Base-by-base conservation (phyloP, 805 yeast genomes). In the Wickerhamomyces strasburgensis region DNA sequence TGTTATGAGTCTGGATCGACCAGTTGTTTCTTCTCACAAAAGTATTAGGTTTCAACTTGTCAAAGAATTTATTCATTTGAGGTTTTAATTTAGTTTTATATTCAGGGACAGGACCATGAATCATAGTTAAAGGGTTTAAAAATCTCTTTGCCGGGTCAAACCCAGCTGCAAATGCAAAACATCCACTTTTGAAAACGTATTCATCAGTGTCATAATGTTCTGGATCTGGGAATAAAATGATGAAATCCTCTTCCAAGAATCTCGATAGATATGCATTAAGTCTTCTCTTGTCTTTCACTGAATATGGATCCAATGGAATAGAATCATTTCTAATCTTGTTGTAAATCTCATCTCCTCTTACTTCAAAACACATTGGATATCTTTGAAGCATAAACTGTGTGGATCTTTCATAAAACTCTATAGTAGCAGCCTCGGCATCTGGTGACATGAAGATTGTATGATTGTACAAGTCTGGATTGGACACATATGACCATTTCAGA, bases 31-130 rank as follows among this genome's bases (percentile, higher is more conserved):
- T 67, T 41, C 73, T 74, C 52, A 83, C 80, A 33, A 69, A 67
- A 38, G 75, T 73, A 21, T 69, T 64, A 4, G 74, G 70, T 45
- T 68, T 65, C 42, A 83, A 52, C 43, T 75, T 68, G 19, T 66
- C 64, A 55, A 84, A 84, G 52, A 78, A 84, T 47, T 69, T 71
- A 50, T 75, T 75, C 90, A 84, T 84, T 16, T 84, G 73, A 5
- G 66, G 48, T 53, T 73, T 70, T 29, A 84, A 62, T 44, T 75
- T 70, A 15, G 70, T 59, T 35, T 64, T 56, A 49, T 84, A 84
- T 41, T 72, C 73, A 0, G 93, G 94, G 2, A 84, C 89, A 0
- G 89, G 89, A 3, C 61, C 70, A 52, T 84, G 94, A 41, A 84
- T 72, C 32, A 55, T 61, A 0, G 84, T 72, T 27, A 84, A 58